These are phyloP conservation scores for Rhodotorula sp. DNA, from an alignment of 1,284 basidiomycete genomes.

Conservation along the genomic window DNA sequence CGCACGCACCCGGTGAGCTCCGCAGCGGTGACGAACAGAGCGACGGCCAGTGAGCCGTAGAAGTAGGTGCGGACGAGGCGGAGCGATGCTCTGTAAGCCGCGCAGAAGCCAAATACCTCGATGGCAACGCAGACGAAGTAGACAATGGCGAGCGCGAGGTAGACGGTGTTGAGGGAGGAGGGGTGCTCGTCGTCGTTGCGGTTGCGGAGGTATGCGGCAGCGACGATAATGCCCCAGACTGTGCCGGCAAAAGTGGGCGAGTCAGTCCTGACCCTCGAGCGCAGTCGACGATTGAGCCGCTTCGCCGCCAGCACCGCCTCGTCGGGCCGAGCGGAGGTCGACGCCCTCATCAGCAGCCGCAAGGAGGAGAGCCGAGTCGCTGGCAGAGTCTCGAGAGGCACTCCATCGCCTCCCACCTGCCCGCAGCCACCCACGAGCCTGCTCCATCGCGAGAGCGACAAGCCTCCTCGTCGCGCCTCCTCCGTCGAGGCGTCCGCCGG, in stretches of 20 bases:
- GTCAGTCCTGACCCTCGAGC: not conserved
- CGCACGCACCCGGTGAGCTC: conserved; percentile 11
- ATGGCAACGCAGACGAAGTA: conserved; percentile 30
- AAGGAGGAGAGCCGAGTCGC: no score
- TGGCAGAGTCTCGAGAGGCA: no score
- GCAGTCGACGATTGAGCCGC: not conserved
- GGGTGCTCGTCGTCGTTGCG: conserved; percentile 10
- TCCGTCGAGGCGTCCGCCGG: no score
- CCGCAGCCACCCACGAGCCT: no score
- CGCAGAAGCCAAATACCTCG: conserved; percentile 32
- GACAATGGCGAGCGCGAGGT: conserved; percentile 34
- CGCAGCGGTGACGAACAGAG: conserved; percentile 24
- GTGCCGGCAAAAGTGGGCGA: not conserved
- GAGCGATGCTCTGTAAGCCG: conserved; percentile 20
- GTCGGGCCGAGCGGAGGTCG: no score
- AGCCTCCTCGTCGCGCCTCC: no score
- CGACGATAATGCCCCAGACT: conserved; percentile 31
- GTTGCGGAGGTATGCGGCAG: conserved; percentile 11
- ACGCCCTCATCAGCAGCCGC: no score
- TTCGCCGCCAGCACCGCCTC: not conserved
- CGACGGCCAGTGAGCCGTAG: conserved; percentile 14
- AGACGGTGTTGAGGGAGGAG: conserved; percentile 18
- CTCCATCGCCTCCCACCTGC: no score
- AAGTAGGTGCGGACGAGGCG: conserved; percentile 35
- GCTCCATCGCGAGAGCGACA: no score